Conservation (phyloP, 2,329 filamentous ascomycete genomes). For the Colletotrichum camelliae region DNA sequence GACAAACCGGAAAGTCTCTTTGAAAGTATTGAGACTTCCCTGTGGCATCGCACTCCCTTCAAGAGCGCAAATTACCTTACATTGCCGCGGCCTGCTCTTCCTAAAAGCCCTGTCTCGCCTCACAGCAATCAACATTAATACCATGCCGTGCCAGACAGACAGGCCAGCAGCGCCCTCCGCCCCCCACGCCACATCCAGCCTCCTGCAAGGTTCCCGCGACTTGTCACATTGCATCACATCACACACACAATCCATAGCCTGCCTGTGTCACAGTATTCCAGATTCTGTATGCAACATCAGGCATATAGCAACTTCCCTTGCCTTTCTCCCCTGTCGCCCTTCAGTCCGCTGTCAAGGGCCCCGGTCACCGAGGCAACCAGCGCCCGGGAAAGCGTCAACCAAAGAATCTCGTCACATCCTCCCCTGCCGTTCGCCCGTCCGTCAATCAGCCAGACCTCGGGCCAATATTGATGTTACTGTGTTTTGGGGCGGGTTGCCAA, state of each 20-base stretch:
- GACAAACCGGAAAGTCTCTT: not conserved
- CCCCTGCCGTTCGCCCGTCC: not conserved
- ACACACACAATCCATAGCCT: not conserved
- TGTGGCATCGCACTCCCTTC: not conserved
- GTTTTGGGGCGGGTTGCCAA: not conserved
- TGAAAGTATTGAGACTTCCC: not conserved
- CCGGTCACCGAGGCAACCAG: not conserved
- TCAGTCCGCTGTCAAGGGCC: not conserved
- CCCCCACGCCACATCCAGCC: not conserved
- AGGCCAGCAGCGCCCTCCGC: not conserved
- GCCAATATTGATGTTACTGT: not conserved
- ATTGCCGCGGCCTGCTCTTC: not conserved
- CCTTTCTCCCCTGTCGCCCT: not conserved
- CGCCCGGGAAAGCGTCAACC: not conserved
- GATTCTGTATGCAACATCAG: not conserved
- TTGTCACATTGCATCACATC: conserved; percentile 9
- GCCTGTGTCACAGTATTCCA: not conserved
- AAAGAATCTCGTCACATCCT: not conserved
- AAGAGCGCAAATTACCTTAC: not conserved
- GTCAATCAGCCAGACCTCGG: not conserved
- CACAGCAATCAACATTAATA: not conserved
- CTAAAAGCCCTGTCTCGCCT: not conserved
- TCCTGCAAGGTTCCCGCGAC: conserved; percentile 16
- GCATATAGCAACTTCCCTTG: not conserved
- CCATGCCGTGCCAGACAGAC: not conserved